Conservation (phyloP, 768 basidiomycete genomes). For the Crucibulum laeve region DNA sequence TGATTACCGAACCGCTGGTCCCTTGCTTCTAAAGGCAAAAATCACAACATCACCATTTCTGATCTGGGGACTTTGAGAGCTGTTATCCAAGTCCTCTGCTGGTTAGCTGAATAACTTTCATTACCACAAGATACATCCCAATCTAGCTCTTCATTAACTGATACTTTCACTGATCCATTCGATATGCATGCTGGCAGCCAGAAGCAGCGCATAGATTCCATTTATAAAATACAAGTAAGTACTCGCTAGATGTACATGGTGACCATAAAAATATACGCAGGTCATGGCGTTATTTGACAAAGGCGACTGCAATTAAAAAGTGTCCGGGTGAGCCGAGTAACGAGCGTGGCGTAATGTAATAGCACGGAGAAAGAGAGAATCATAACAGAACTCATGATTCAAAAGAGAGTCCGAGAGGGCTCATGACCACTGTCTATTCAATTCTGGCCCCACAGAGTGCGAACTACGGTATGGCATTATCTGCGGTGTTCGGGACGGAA, state of each 20-base stretch:
- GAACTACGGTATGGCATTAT: conserved; percentile 21
- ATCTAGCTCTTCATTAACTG: no score
- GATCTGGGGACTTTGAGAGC: no score
- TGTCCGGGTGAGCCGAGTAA: neutral
- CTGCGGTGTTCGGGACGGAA: conserved; percentile 31
- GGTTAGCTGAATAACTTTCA: no score
- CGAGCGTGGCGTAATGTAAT: neutral
- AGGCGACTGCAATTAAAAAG: neutral
- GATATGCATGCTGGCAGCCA: neutral
- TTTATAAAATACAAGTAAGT: conserved; percentile 1
- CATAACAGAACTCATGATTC: no score
- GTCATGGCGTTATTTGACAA: neutral
- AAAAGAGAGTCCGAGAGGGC: no score
- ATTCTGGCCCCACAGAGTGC: conserved; percentile 10
- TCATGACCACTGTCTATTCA: conserved; percentile 9
- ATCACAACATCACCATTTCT: no score
- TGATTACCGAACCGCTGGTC: neutral
- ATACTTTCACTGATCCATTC: neutral
- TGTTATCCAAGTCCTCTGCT: no score
- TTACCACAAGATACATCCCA: no score
- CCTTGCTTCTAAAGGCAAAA: no score
- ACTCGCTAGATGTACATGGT: neutral
- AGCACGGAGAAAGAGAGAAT: neutral
- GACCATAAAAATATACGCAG: neutral
- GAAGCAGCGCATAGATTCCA: neutral